phyloP scores from a whole-genome alignment of 169 alveolate genomes.

The Plasmodium malariae region DNA sequence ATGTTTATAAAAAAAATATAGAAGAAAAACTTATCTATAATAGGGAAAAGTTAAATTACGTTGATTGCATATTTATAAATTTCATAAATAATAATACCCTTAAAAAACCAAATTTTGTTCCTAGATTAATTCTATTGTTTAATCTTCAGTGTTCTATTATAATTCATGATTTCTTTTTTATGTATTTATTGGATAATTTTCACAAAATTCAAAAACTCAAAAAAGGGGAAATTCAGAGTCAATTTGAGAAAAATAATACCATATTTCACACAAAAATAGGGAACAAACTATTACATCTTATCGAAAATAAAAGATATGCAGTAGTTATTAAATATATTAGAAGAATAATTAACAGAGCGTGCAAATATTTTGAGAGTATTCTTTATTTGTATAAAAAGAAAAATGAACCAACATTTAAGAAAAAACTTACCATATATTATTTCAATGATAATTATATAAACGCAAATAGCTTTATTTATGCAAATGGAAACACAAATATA shows the following conservation, averaged over 20 bases:
- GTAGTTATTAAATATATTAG: slow-evolving; percentile 55
- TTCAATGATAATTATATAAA: slow-evolving; percentile 39
- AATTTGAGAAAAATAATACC: slow-evolving; percentile 11
- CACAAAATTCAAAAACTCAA: slow-evolving; percentile 15
- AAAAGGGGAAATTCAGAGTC: not conserved
- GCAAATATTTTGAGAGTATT: slow-evolving; percentile 43
- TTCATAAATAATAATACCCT: slow-evolving; percentile 55
- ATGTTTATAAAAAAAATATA: slow-evolving; percentile 16
- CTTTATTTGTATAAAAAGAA: slow-evolving; percentile 25
- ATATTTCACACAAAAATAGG: slow-evolving; percentile 29
- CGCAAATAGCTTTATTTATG: slow-evolving; percentile 57
- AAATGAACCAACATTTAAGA: not conserved
- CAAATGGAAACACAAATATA: slow-evolving; percentile 51
- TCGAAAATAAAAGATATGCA: slow-evolving; percentile 39
- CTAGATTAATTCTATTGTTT: slow-evolving; percentile 39
- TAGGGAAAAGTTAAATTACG: slow-evolving; percentile 5
- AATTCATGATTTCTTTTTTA: slow-evolving; percentile 64
- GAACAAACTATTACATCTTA: slow-evolving; percentile 27
- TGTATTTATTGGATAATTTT: slow-evolving; percentile 39
- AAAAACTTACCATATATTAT: slow-evolving; percentile 27
- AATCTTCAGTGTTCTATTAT: slow-evolving; percentile 58
- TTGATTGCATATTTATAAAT: slow-evolving; percentile 56
- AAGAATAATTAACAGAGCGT: slow-evolving; percentile 36
- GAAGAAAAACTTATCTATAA: slow-evolving; percentile 39
- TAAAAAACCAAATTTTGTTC: slow-evolving; percentile 51